Conservation (phyloP, 768 basidiomycete species). For the Boletellus ananas region DNA sequence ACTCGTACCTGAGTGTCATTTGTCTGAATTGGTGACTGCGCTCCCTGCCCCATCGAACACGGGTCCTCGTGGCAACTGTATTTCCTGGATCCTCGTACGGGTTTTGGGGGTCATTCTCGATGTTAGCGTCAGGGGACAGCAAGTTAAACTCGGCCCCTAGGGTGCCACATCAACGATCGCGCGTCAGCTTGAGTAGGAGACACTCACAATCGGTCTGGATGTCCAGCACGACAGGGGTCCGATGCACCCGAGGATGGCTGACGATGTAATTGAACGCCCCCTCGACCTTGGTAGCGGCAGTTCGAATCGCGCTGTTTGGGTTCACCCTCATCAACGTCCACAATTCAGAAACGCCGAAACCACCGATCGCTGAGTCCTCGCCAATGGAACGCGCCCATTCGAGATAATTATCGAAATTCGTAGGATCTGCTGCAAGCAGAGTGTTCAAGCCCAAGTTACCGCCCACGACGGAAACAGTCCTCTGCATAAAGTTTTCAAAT, state of each 20-base stretch:
- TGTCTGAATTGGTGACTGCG: constrained; percentile 1
- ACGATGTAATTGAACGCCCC: constrained; percentile 4
- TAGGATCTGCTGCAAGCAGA: constrained; percentile 4
- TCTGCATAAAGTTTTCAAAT: neutral
- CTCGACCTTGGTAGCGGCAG: constrained; percentile 3
- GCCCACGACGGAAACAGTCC: constrained; percentile 4
- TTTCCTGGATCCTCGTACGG: neutral
- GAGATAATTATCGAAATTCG: neutral
- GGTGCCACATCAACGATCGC: neutral
- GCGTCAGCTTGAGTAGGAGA: neutral
- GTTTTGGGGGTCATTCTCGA: neutral
- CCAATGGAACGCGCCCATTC: constrained; percentile 1
- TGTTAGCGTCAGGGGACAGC: constrained; percentile 1
- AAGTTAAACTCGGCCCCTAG: constrained; percentile 11
- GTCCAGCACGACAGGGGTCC: neutral
- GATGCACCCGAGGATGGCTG: neutral
- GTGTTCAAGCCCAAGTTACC: neutral
- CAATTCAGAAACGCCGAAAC: constrained; percentile 1
- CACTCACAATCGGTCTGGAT: constrained; percentile 8
- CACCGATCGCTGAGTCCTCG: neutral
- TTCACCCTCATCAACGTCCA: constrained; percentile 6
- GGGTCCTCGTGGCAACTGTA: constrained; percentile 5
- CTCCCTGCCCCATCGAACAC: constrained; percentile 10
- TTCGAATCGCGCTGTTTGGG: neutral
- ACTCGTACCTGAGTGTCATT: constrained; percentile 2